These are phyloP conservation scores for Oxalis stricta DNA, from an alignment of 441 rosid genomes.

Conservation along the genomic window DNA sequence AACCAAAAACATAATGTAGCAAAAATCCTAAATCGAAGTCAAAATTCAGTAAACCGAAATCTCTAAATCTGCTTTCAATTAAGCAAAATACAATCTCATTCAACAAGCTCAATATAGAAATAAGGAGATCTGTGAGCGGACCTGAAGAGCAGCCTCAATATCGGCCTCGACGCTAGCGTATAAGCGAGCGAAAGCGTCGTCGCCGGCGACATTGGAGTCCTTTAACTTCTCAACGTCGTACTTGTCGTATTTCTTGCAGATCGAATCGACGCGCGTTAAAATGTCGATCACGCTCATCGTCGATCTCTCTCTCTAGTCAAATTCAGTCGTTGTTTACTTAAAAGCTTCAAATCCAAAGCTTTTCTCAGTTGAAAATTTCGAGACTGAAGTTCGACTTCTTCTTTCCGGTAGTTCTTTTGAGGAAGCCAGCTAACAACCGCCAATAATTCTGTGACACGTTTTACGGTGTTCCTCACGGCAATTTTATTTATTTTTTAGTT, in stretches of 20 bases:
- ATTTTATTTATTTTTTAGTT: no score
- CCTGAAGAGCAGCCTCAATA: conserved; percentile 22
- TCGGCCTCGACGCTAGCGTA: conserved; percentile 26
- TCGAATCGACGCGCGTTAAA: conserved; percentile 38
- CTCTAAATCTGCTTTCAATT: no score
- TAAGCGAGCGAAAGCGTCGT: conserved; percentile 39
- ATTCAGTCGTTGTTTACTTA: no score
- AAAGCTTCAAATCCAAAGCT: no score
- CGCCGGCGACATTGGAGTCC: conserved; percentile 26
- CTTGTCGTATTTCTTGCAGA: conserved; percentile 53
- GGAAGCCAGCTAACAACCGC: no score
- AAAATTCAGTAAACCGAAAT: neutral
- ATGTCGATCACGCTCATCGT: conserved; percentile 43
- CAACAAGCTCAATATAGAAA: no score
- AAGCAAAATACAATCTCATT: neutral
- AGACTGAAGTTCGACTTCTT: no score
- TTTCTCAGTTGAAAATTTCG: no score
- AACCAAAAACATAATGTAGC: neutral
- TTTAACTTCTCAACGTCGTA: conserved; percentile 44
- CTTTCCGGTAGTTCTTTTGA: no score
- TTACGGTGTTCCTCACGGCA: no score
- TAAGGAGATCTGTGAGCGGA: conserved; percentile 1
- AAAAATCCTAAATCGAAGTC: conserved; percentile 4
- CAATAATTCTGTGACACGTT: no score
- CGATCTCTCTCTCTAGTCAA: neutral